Evolutionary conservation across 306 rosid species (phyloP).

Genomic region (Rosa persica): DNA sequence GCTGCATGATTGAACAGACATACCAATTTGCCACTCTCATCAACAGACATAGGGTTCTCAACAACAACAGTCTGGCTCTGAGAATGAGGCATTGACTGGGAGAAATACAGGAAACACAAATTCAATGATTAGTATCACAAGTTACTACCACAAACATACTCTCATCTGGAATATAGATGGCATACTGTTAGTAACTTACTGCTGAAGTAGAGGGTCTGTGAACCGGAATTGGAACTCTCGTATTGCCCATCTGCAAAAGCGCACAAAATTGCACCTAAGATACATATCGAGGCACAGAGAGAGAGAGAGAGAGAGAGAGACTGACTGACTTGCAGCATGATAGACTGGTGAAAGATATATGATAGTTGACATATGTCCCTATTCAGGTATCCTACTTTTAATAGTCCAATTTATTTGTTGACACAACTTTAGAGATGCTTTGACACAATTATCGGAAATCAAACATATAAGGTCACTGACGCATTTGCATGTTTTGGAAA

Average conservation of each 20-base stretch:
- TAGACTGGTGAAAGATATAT: not conserved
- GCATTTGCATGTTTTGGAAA: not conserved
- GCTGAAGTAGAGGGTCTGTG: conserved; percentile 85
- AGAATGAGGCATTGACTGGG: conserved; percentile 55
- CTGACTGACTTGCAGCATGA: not conserved
- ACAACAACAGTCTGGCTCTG: conserved; percentile 94
- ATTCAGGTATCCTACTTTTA: too few relatives aligned
- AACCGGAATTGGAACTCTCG: conserved; percentile 75
- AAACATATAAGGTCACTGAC: not conserved
- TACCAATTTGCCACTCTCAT: conserved; percentile 96
- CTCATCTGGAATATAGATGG: conserved; percentile 4
- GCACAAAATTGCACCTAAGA: not conserved
- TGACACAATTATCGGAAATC: not conserved
- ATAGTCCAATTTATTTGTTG: not conserved
- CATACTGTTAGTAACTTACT: conserved; percentile 44
- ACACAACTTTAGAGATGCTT: not conserved
- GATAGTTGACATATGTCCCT: not conserved
- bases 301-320: not conserved
- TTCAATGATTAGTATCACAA: conserved; percentile 12
- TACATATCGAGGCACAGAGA: not conserved
- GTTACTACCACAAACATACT: not conserved
- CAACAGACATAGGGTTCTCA: conserved; percentile 95
- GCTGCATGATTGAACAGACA: conserved; percentile 6
- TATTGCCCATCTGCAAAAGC: conserved; percentile 54
- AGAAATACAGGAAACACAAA: conserved; percentile 18